These are phyloP conservation scores for Colletotrichum magnum DNA, from an alignment of 2,329 filamentous ascomycete species.

Conservation along the genomic window DNA sequence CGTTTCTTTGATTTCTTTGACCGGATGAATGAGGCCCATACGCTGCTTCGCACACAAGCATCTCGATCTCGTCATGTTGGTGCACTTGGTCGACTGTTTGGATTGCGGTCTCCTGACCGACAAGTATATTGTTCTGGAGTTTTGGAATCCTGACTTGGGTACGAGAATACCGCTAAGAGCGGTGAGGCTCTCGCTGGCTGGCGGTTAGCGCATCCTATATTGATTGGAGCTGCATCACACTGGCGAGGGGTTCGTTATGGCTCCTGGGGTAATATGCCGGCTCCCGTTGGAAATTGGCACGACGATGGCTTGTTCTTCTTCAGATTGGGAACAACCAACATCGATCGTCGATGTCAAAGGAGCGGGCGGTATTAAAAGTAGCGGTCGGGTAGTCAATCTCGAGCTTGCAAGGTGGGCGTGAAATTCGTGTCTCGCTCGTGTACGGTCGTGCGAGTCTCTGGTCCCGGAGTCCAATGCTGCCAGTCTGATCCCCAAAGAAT, in stretches of 20 bases:
- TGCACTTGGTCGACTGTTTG: conserved; percentile 13
- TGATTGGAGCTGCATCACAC: conserved; percentile 28
- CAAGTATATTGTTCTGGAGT: conserved; percentile 14
- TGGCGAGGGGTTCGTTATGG: conserved; percentile 20
- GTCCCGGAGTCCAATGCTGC: background rate
- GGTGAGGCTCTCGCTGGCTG: conserved; percentile 38
- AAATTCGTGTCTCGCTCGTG: conserved; percentile 12
- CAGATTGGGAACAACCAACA: conserved; percentile 3
- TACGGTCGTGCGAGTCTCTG: conserved; percentile 13
- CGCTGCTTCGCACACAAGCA: background rate
- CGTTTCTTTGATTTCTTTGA: background rate
- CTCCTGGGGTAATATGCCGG: conserved; percentile 29
- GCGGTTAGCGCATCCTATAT: conserved; percentile 31
- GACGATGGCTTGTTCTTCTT: conserved; percentile 11
- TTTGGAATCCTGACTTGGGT: conserved; percentile 14
- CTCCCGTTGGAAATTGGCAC: conserved; percentile 25
- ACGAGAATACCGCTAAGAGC: conserved; percentile 32
- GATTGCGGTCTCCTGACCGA: conserved; percentile 32
- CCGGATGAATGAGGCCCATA: conserved; percentile 1
- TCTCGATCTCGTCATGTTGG: conserved; percentile 9
- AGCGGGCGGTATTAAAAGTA: conserved; percentile 6
- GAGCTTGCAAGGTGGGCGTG: conserved; percentile 19
- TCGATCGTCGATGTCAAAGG: conserved; percentile 5
- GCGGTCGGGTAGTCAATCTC: background rate
- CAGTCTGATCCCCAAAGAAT: conserved; percentile 20